These are phyloP conservation scores for Diaporthe helianthi DNA, from an alignment of 2,329 filamentous ascomycete species.

Conservation along the genomic window DNA sequence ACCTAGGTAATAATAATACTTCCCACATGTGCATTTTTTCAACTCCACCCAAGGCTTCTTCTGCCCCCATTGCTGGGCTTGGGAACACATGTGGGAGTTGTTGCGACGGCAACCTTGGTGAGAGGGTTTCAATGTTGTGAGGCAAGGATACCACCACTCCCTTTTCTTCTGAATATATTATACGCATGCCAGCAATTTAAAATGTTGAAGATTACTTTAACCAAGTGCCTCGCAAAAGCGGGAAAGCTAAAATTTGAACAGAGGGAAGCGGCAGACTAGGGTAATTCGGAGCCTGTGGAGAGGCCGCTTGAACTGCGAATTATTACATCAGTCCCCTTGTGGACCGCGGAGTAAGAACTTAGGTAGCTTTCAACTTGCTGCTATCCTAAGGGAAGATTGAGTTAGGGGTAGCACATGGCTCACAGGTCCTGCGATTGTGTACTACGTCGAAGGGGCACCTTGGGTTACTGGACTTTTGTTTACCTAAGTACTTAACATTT, in stretches of 20 bases:
- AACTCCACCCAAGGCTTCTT: background rate
- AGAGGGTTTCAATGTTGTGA: no score
- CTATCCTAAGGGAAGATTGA: background rate
- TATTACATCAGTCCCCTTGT: no score
- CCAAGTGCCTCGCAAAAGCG: background rate
- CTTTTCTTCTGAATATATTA: background rate
- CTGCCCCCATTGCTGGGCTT: no score
- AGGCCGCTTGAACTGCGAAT: background rate
- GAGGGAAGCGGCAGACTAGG: background rate
- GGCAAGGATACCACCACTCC: background rate
- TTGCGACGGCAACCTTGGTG: no score
- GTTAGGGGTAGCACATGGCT: background rate
- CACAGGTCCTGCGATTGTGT: no score
- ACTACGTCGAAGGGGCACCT: no score
- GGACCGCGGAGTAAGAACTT: background rate
- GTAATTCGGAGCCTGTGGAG: background rate
- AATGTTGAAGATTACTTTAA: background rate
- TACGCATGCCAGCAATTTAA: background rate
- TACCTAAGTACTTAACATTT: no score
- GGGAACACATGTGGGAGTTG: background rate
- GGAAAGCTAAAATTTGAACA: background rate
- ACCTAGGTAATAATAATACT: no score
- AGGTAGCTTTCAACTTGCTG: background rate
- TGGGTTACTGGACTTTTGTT: no score
- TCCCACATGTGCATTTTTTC: background rate